These are phyloP conservation scores for Exophiala calicioides DNA, from an alignment of 2,329 filamentous ascomycete genomes.

Conservation along the genomic window DNA sequence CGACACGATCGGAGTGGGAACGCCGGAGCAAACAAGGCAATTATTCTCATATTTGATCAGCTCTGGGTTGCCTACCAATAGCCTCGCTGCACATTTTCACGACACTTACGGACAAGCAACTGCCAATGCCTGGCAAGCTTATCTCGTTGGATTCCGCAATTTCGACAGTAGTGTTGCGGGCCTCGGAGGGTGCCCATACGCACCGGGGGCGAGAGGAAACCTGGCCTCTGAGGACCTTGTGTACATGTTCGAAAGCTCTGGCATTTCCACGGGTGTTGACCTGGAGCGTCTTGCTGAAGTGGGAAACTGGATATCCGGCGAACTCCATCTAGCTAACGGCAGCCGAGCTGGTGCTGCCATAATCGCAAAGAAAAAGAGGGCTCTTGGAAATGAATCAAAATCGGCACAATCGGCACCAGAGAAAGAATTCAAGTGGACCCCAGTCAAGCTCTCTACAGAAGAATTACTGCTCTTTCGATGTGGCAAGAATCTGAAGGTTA, in stretches of 20 bases:
- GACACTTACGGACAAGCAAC: slow-evolving; percentile 85
- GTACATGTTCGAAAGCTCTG: slow-evolving; percentile 57
- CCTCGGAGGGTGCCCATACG: slow-evolving; percentile 81
- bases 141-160: slow-evolving; percentile 74
- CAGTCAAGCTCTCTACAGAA: no score
- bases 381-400: no score
- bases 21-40: slow-evolving; percentile 42
- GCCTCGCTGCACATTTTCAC: slow-evolving; percentile 82
- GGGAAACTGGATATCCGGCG: slow-evolving; percentile 69
- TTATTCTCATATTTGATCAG: slow-evolving; percentile 38
- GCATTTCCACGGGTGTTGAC: slow-evolving; percentile 56
- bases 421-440: not conserved
- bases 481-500: slow-evolving; percentile 30
- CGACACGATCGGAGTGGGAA: slow-evolving; percentile 90
- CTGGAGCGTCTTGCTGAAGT: slow-evolving; percentile 64
- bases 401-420: no score
- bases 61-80: slow-evolving; percentile 64
- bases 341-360: slow-evolving; percentile 67
- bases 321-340: slow-evolving; percentile 64
- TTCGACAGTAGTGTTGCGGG: slow-evolving; percentile 81
- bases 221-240: slow-evolving; percentile 83
- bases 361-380: slow-evolving; percentile 15
- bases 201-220: slow-evolving; percentile 82
- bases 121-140: slow-evolving; percentile 75
- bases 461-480: slow-evolving; percentile 35